Base-by-base conservation (phyloP, 257 asterid species). In the Solanum bulbocastanum region DNA sequence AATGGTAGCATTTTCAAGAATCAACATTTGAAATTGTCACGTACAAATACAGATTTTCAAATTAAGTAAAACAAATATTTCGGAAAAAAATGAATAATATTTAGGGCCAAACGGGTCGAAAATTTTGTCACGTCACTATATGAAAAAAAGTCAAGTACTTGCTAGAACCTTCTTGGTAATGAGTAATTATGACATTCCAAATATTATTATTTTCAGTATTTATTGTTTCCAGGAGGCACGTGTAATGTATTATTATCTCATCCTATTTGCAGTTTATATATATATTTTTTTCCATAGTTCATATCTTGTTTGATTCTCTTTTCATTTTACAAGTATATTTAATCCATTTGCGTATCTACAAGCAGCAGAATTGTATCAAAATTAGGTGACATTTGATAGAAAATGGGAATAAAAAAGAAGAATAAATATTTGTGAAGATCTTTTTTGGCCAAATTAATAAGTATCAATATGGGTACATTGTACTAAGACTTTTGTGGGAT, bases 311-410 rank as follows among this genome's bases (percentile, higher is more conserved):
- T 76, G 83, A 40, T 76, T 76, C 83, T 76, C 58, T n/a, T 76
- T n/a, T n/a, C 35, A 76, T 12, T 76, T 39, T 39, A 76, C 36
- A 39, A n/a, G 5, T 40, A 76, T 76, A 76, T 23, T 40, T 81
- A 30, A 49, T 81, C 69, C 69, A 49, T 49, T 81, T 18, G 85
- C 69, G 85, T 46, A 81, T 49, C 69, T 49, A 81, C 85, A 30
- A 30, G 12, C 30, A 81, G 69, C 20, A 81, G 30, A 5, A 18
- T 46, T 86, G 91, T 88, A 76, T 69, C 91, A 46, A 83, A 35
- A 73, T 62, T 83, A 88, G 85, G 92, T 37, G 89, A 90, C 92
- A 85, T 46, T 86, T 23, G 9, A 22, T 27, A 14, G 42, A 60
- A 20, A 13, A 20, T 58, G 83, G 32, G 16, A 76, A 39, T 58